These are phyloP conservation scores for Dichotomopilus funicola DNA, from an alignment of 2,329 filamentous ascomycete genomes.

Conservation along the genomic window DNA sequence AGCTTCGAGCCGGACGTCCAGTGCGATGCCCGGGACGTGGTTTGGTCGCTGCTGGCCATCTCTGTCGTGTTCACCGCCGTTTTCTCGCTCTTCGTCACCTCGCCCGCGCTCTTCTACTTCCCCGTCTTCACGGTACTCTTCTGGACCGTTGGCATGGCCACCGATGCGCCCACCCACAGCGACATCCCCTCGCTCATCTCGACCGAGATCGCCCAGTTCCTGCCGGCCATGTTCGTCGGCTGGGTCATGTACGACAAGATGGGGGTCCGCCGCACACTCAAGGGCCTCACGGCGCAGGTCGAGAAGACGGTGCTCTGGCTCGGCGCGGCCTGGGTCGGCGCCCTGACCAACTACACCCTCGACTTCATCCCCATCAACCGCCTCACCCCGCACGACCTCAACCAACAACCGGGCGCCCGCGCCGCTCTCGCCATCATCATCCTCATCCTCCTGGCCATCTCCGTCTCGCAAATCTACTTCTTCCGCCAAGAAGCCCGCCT, in stretches of 20 bases:
- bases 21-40: slow-evolving; percentile 66
- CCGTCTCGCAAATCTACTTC: slow-evolving; percentile 71
- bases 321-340: slow-evolving; percentile 83
- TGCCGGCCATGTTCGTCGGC: slow-evolving; percentile 81
- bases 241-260: slow-evolving; percentile 86
- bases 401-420: slow-evolving; percentile 82
- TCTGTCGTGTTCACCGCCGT: slow-evolving; percentile 73
- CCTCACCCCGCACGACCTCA: slow-evolving; percentile 82
- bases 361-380: slow-evolving; percentile 89
- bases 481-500: slow-evolving; percentile 82
- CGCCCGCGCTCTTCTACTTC: slow-evolving; percentile 77
- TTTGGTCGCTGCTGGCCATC: slow-evolving; percentile 78
- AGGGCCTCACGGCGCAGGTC: slow-evolving; percentile 69
- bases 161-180: slow-evolving; percentile 69
- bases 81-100: slow-evolving; percentile 75
- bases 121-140: slow-evolving; percentile 76
- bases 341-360: slow-evolving; percentile 91
- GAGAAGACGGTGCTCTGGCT: slow-evolving; percentile 91
- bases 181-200: slow-evolving; percentile 68
- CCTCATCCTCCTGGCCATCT: slow-evolving; percentile 59
- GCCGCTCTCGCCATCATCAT: slow-evolving; percentile 75
- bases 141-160: slow-evolving; percentile 82
- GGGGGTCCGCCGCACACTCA: slow-evolving; percentile 64
- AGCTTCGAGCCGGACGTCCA: slow-evolving; percentile 61
- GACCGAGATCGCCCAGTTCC: slow-evolving; percentile 68